These are phyloP conservation scores for Fusarium concolor DNA, from an alignment of 2,329 filamentous ascomycete genomes.

Conservation along the genomic window DNA sequence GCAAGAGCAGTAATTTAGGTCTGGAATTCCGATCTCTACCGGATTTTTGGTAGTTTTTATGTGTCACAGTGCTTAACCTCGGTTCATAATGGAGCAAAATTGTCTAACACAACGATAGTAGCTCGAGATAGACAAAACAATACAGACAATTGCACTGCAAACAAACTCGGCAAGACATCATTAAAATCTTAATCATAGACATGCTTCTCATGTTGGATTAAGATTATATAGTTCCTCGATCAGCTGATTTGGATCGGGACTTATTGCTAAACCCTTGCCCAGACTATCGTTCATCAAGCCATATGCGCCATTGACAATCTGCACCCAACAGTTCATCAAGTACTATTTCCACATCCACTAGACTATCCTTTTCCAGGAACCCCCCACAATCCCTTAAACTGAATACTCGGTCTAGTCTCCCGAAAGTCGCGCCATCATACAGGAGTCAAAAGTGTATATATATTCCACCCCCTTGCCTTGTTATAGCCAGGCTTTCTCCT, in stretches of 20 bases:
- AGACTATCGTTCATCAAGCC: no score
- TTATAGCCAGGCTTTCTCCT: no score
- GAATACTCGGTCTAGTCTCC: neutral
- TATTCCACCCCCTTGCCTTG: neutral
- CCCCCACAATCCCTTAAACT: neutral
- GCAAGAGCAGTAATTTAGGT: neutral
- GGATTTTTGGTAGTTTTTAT: neutral
- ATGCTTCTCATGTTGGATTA: no score
- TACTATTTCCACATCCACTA: neutral
- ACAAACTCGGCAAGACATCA: neutral
- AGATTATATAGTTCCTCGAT: no score
- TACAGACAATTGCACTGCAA: neutral
- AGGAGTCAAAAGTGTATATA: neutral
- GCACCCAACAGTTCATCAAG: no score
- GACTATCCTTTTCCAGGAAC: neutral
- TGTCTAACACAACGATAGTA: neutral
- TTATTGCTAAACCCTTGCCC: no score
- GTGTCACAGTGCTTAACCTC: neutral
- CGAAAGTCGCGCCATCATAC: neutral
- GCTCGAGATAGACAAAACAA: neutral
- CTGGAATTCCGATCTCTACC: neutral
- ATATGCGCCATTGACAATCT: no score
- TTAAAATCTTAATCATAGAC: no score
- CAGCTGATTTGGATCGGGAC: no score
- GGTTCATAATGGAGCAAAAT: neutral